A percentile compares a stretch with the other conserved stretches of the same genome.
phyloP scores from a whole-genome alignment of 352 stramenopile genomes.

The Labyrinthula sp. region DNA sequence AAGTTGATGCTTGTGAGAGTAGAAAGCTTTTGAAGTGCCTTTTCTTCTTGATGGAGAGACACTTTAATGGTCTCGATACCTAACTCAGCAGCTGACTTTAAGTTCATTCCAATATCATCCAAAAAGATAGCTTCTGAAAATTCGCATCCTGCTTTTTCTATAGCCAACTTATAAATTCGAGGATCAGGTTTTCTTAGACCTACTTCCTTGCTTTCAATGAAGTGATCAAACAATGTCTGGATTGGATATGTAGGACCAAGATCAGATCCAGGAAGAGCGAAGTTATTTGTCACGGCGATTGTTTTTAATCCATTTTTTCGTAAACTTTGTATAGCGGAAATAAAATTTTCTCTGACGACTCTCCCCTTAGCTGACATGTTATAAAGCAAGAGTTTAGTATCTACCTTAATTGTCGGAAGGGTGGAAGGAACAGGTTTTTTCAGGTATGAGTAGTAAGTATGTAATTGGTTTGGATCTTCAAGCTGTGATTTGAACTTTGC shows the following conservation, averaged over 20 bases:
- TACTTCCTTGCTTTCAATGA: slow-evolving; percentile 22
- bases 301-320: slow-evolving; percentile 4
- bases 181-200: slow-evolving; percentile 21
- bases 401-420: slow-evolving; percentile 15
- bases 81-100: slow-evolving; percentile 15
- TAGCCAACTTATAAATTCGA: slow-evolving; percentile 11
- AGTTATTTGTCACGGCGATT: slow-evolving; percentile 24
- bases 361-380: slow-evolving; percentile 4
- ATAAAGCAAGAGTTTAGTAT: slow-evolving; percentile 8
- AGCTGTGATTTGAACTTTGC: slow-evolving; percentile 16
- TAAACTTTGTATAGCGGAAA: slow-evolving; percentile 16
- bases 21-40: slow-evolving; percentile 8
- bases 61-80: slow-evolving; percentile 22
- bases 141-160: neutral
- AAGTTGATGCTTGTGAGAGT: too few species aligned
- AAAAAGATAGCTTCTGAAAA: slow-evolving; percentile 5
- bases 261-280: slow-evolving; percentile 13
- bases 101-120: slow-evolving; percentile 25
- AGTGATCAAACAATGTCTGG: slow-evolving; percentile 9
- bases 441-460: slow-evolving; percentile 10
- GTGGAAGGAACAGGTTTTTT: slow-evolving; percentile 1
- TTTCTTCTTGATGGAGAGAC: slow-evolving; percentile 1
- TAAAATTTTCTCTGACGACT: slow-evolving; percentile 3
- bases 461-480: neutral
- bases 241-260: slow-evolving; percentile 13